These are phyloP conservation scores for Ustilago nuda DNA, from an alignment of 1,284 basidiomycete genomes.

Conservation along the genomic window DNA sequence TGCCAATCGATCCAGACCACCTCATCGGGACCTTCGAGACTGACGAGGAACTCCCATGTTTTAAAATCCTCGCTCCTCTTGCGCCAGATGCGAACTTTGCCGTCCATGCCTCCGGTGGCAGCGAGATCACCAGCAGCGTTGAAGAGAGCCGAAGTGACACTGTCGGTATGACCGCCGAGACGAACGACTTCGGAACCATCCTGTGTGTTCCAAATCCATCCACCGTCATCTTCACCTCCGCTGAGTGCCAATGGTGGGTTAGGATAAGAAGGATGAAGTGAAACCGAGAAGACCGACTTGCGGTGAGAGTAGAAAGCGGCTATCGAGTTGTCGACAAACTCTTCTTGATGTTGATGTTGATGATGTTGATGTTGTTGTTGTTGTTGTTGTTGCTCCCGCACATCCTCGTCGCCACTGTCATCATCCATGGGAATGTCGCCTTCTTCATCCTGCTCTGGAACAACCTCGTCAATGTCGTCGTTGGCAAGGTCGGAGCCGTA, in stretches of 20 bases:
- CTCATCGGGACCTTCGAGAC: conserved; percentile 92
- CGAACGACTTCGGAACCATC: conserved; percentile 83
- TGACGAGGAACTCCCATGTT: conserved; percentile 91
- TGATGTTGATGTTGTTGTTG: conserved; percentile 34
- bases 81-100: conserved; percentile 89
- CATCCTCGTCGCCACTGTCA: conserved; percentile 37
- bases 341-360: conserved; percentile 42
- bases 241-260: conserved; percentile 85
- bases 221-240: conserved; percentile 94
- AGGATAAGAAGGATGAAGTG: conserved; percentile 79
- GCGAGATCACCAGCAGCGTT: conserved; percentile 89
- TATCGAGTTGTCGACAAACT: conserved; percentile 65
- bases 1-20: conserved; percentile 96
- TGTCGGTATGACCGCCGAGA: conserved; percentile 91
- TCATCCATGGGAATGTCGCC: conserved; percentile 54
- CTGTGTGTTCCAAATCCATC: conserved; percentile 91
- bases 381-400: conserved; percentile 8
- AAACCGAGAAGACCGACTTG: conserved; percentile 81
- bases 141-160: conserved; percentile 84
- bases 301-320: conserved; percentile 67
- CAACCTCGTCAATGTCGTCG: conserved; percentile 50
- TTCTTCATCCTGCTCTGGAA: conserved; percentile 48
- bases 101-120: conserved; percentile 97
- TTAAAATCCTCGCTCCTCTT: conserved; percentile 73
- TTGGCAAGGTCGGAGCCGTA: conserved; percentile 44